Evolutionary conservation across 208 protist species (phyloP), one percentile per base, ranked within the genome.

Genomic region (Leishmania major): DNA sequence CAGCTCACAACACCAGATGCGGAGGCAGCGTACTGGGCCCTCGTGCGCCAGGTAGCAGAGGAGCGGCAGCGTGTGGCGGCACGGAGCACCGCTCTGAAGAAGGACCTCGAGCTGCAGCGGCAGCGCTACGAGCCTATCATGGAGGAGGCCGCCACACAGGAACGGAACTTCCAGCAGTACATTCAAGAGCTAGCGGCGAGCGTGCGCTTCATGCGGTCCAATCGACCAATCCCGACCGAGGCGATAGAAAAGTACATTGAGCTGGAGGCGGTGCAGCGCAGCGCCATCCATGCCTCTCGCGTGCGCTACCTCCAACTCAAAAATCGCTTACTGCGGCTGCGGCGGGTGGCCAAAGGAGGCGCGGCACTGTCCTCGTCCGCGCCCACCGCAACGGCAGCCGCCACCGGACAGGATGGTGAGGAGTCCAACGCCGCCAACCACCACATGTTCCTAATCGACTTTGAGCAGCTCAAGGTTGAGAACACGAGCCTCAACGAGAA

Each of bases 381-480:
- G 37, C 35, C 25, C 22, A 31, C 67, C 43, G 78, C 45, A 25
- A 73, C 37, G 11, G 37, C 51, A 15, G 45, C 31, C n/a, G 60
- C 31, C 28, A 51, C 40, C 15, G 66, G 83, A 40, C 49, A 78
- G 10, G 37, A 66, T 40, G 64, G 66, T 64, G 84, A 81, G 8
- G 84, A 97, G 71, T 90, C 94, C 7, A 92, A 98, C 60, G 80
- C 92, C 55, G 90, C 97, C 59, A 91, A 94, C 66, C 93, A 98
- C 47, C 95, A 94, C 75, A 97, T 99, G 86, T 98, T 99, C 77
- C 89, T 99, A 13, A 99, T 99, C 79, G 99, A 99, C 91, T 99
- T 99, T 91, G 99, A 99, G 89, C 99, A 99, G 91, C 92, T 99
- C 17, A 99, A 99, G 84, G 99, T 99, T 70, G 99, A 99, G 83